A percentile compares a stretch with the other conserved stretches of the same genome.
These are phyloP conservation scores for Mucor ambiguus DNA, from an alignment of 371 early-diverging fungal genomes.

Conservation along the genomic window DNA sequence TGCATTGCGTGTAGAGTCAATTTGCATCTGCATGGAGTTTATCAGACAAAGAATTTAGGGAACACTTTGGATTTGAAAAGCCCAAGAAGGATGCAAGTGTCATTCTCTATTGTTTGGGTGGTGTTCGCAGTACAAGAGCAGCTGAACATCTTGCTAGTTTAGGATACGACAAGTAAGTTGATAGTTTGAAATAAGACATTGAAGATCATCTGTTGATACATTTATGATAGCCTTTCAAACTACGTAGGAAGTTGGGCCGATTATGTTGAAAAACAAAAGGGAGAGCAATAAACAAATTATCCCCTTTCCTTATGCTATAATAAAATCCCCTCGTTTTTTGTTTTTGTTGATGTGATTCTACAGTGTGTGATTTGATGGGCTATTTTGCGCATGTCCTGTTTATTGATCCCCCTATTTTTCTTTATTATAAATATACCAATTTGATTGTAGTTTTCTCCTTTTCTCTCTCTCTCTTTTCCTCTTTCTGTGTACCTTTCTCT, in stretches of 20 bases:
- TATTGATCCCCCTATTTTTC: constrained; percentile 17
- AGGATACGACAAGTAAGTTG: constrained; percentile 43
- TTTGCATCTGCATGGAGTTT: constrained; percentile 53
- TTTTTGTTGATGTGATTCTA: constrained; percentile 3
- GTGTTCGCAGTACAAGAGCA: constrained; percentile 61
- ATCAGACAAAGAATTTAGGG: constrained; percentile 48
- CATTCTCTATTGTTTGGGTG: constrained; percentile 66
- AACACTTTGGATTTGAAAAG: constrained; percentile 57
- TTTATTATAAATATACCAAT: constrained; percentile 18
- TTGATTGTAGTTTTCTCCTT: constrained; percentile 17
- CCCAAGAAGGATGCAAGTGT: constrained; percentile 41
- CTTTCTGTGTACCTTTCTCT: constrained; percentile 9
- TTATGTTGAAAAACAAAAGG: constrained; percentile 39
- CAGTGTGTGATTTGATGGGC: background rate
- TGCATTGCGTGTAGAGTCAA: constrained; percentile 39
- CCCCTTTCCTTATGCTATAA: constrained; percentile 2
- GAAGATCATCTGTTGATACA: background rate
- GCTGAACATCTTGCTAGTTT: constrained; percentile 52
- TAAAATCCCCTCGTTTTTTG: constrained; percentile 1
- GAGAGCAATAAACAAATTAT: constrained; percentile 6
- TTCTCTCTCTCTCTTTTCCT: constrained; percentile 15
- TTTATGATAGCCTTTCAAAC: constrained; percentile 46
- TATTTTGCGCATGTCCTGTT: constrained; percentile 4
- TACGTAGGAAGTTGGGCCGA: constrained; percentile 68
- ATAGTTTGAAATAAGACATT: background rate